Evolutionary conservation across 1,139 yeast genomes (phyloP).

Genomic region (Dujonia santamariae): DNA sequence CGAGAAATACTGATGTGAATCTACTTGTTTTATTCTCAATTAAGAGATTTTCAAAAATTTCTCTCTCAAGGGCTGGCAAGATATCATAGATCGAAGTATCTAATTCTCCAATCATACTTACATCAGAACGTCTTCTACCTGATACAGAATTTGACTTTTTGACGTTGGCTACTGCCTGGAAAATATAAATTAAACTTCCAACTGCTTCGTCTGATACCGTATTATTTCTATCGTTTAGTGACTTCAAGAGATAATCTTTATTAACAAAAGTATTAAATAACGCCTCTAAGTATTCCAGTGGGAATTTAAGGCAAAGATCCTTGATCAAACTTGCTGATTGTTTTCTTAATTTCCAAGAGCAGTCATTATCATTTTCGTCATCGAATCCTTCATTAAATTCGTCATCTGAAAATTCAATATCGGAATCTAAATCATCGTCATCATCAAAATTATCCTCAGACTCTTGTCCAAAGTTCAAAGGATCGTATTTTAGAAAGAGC

Average conservation of each 20-base stretch:
- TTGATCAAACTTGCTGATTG: slow-evolving; percentile 44
- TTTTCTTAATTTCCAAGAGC: slow-evolving; percentile 69
- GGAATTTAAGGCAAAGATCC: slow-evolving; percentile 15
- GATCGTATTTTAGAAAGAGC: slow-evolving; percentile 54
- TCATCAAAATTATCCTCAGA: slow-evolving; percentile 29
- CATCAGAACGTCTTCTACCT: slow-evolving; percentile 13
- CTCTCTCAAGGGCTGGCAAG: slow-evolving; percentile 16
- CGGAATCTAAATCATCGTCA: slow-evolving; percentile 39
- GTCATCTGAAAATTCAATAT: slow-evolving; percentile 38
- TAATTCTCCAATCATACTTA: slow-evolving; percentile 14
- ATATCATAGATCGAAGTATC: slow-evolving; percentile 14
- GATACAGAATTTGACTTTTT: slow-evolving; percentile 5
- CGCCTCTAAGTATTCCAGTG: background rate
- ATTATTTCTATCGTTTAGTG: slow-evolving; percentile 38
- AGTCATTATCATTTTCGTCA: slow-evolving; percentile 41
- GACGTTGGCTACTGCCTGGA: slow-evolving; percentile 15
- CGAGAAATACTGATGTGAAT: slow-evolving; percentile 22
- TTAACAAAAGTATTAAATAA: slow-evolving; percentile 18
- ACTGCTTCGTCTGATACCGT: slow-evolving; percentile 39
- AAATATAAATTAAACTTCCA: slow-evolving; percentile 26
- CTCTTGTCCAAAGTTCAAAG: slow-evolving; percentile 37
- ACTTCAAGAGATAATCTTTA: slow-evolving; percentile 15
- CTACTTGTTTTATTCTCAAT: slow-evolving; percentile 18
- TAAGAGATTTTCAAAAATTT: slow-evolving; percentile 18
- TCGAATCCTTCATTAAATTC: slow-evolving; percentile 31